Evolutionary conservation across 2,329 filamentous ascomycete genomes (phyloP).

Genomic region (Pestalotiopsis sp.): DNA sequence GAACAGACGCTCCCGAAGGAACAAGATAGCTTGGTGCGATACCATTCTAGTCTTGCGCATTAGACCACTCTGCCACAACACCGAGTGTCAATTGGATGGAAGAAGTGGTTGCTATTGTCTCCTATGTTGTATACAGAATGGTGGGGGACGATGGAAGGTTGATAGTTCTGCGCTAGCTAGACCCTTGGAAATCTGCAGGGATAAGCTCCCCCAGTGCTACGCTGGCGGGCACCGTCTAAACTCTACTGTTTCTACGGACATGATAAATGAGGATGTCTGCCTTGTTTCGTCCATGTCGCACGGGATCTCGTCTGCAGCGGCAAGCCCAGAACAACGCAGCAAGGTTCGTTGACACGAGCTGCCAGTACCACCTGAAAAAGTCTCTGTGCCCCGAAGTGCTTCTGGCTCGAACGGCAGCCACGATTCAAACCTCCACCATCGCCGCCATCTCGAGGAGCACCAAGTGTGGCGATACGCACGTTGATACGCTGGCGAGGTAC

Average conservation of each 20-base stretch:
- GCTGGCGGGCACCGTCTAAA: neutral
- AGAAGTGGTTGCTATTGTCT: neutral
- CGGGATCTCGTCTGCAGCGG: neutral
- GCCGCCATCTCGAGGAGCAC: neutral
- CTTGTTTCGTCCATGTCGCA: slow-evolving; percentile 4
- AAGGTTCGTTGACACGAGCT: neutral
- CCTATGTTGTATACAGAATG: neutral
- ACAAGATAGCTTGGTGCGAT: neutral
- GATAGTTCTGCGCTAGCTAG: neutral
- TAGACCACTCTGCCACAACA: slow-evolving; percentile 13
- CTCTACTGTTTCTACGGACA: neutral
- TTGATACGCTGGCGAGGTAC: neutral
- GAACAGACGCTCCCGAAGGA: slow-evolving; percentile 1
- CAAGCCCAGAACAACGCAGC: neutral
- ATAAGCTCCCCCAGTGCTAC: neutral
- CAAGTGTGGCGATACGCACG: neutral
- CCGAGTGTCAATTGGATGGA: neutral
- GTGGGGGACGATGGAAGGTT: neutral
- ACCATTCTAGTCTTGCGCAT: slow-evolving; percentile 11
- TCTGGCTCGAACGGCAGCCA: neutral
- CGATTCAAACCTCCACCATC: neutral
- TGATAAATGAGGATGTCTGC: neutral
- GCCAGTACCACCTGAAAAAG: too few relatives aligned
- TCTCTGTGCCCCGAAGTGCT: neutral
- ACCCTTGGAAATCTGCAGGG: neutral